Evolutionary conservation across 1,284 basidiomycete species (phyloP).

Genomic region (Ustilago sp.): DNA sequence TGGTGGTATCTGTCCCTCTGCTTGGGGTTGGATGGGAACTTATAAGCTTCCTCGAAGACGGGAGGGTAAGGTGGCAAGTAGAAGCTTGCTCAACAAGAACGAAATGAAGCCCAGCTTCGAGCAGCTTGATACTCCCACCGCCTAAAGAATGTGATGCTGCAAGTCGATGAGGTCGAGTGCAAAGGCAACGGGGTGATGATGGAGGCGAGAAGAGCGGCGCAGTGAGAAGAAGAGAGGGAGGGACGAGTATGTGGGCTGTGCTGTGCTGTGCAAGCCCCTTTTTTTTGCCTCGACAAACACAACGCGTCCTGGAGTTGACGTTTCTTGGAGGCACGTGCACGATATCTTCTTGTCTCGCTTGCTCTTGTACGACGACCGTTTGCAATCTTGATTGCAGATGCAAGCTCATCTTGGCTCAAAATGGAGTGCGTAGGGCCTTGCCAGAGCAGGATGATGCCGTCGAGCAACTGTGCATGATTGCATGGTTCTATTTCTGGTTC

Average conservation of each 20-base stretch:
- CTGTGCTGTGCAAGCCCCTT: constrained; percentile 2
- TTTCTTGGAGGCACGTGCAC: neutral
- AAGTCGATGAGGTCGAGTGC: neutral
- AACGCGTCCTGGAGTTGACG: neutral
- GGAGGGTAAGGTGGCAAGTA: neutral
- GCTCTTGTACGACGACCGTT: too few relatives aligned
- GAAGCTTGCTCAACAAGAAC: constrained; percentile 16
- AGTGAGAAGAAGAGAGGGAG: neutral
- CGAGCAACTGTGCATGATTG: too few relatives aligned
- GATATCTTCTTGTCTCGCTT: neutral
- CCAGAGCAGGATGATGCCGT: too few relatives aligned
- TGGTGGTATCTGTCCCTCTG: neutral
- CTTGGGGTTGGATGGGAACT: neutral
- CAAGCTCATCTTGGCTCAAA: too few relatives aligned
- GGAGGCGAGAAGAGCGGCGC: neutral
- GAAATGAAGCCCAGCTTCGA: constrained; percentile 2
- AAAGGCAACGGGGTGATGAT: neutral
- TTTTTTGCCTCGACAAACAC: constrained; percentile 3
- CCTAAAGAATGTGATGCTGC: neutral
- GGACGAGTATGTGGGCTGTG: neutral
- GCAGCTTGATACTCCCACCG: neutral
- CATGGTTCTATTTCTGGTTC: too few relatives aligned
- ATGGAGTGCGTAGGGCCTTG: too few relatives aligned
- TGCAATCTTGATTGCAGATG: too few relatives aligned
- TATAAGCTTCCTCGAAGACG: neutral